Conservation (phyloP, 202 grass and related monocot species). For the Zizania palustris region DNA sequence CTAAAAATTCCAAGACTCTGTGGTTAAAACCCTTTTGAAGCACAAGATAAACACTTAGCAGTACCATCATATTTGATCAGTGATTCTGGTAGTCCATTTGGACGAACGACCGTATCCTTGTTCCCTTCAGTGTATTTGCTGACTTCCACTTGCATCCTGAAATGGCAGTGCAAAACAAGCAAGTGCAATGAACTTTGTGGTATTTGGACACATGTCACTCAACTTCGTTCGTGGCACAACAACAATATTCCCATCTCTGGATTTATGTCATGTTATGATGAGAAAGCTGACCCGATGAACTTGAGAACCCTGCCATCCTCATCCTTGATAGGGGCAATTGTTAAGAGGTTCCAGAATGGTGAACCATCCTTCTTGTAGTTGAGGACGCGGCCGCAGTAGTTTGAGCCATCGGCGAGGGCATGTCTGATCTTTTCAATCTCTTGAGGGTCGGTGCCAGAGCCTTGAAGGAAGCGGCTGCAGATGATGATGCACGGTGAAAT, state of each 20-base stretch:
- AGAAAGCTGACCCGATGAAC: conserved; percentile 73
- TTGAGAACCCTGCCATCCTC: conserved; percentile 82
- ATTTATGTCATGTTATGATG: too few species aligned
- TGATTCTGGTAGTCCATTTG: conserved; percentile 87
- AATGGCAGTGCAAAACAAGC: conserved; percentile 32
- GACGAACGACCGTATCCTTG: conserved; percentile 67
- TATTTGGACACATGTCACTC: too few species aligned
- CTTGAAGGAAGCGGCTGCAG: conserved; percentile 81
- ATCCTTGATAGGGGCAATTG: conserved; percentile 89
- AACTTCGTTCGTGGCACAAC: too few species aligned
- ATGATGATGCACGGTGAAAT: too few species aligned
- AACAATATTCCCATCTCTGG: too few species aligned
- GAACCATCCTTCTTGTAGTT: conserved; percentile 96
- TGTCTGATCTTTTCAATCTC: conserved; percentile 88
- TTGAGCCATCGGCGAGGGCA: conserved; percentile 63
- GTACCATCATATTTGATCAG: conserved; percentile 92
- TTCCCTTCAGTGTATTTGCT: conserved; percentile 90
- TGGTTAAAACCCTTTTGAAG: background rate
- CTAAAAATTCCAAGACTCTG: background rate
- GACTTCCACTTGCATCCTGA: conserved; percentile 99
- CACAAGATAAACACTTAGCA: background rate
- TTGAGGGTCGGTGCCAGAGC: conserved; percentile 62
- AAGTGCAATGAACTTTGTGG: too few species aligned
- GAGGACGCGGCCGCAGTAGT: conserved; percentile 87
- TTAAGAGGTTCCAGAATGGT: conserved; percentile 94